A percentile compares a stretch with the other conserved stretches of the same genome.
Conservation (phyloP, 2,329 filamentous ascomycete species). For the Colletotrichum sojae region DNA sequence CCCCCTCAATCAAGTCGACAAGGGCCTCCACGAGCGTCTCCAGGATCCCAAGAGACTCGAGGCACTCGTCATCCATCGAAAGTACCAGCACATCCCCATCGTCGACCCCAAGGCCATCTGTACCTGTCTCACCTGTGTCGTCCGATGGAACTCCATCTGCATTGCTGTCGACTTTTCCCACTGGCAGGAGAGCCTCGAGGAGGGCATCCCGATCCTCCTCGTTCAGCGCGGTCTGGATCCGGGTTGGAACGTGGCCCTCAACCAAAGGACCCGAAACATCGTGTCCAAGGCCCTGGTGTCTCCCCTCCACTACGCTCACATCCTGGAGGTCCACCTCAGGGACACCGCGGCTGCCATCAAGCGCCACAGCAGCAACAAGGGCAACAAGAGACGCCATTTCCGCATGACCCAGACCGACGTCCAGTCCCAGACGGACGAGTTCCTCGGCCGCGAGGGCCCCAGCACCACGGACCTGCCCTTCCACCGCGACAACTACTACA, state of each 20-base stretch:
- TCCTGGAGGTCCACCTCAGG: slow-evolving; percentile 49
- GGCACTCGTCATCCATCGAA: slow-evolving; percentile 61
- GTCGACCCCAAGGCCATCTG: slow-evolving; percentile 65
- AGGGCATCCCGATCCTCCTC: slow-evolving; percentile 65
- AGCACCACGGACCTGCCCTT: slow-evolving; percentile 67
- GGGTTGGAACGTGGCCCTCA: slow-evolving; percentile 64
- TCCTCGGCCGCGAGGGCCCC: slow-evolving; percentile 65
- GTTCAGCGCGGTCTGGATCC: slow-evolving; percentile 63
- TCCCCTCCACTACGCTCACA: slow-evolving; percentile 65
- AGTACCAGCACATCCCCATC: slow-evolving; percentile 65
- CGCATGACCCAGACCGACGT: slow-evolving; percentile 56
- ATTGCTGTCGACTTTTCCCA: slow-evolving; percentile 69
- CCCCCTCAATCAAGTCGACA: slow-evolving; percentile 57
- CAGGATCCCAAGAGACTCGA: slow-evolving; percentile 58
- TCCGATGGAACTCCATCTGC: slow-evolving; percentile 70
- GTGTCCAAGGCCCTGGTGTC: slow-evolving; percentile 61
- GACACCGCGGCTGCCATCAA: slow-evolving; percentile 49
- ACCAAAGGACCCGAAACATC: slow-evolving; percentile 58
- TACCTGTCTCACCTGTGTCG: slow-evolving; percentile 69
- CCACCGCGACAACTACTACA: slow-evolving; percentile 71
- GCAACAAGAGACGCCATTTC: slow-evolving; percentile 58
- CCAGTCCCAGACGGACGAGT: slow-evolving; percentile 61
- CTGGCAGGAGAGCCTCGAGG: slow-evolving; percentile 68
- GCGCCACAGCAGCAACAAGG: slow-evolving; percentile 62
- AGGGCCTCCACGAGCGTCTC: slow-evolving; percentile 54